These are phyloP conservation scores for Apiospora pterosperma DNA, from an alignment of 2,329 filamentous ascomycete genomes.

Conservation along the genomic window DNA sequence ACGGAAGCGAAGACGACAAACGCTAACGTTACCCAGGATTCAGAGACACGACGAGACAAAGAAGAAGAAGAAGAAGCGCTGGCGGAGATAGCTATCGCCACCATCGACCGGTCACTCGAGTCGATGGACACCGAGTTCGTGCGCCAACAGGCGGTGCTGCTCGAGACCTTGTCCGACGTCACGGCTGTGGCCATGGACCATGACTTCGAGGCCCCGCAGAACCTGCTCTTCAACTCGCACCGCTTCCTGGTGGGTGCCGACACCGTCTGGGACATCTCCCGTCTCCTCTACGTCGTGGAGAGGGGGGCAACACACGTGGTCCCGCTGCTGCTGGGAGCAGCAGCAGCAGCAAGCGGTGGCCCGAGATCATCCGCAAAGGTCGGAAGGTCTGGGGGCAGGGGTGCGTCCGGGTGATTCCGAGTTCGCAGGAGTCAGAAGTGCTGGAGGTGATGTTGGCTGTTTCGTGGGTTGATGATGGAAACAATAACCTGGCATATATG, in stretches of 20 bases:
- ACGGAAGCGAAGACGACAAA: too few species aligned
- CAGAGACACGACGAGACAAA: not conserved
- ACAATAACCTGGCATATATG: too few species aligned
- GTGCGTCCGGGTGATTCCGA: not conserved
- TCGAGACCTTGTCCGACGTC: slow-evolving; percentile 4
- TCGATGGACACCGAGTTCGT: not conserved
- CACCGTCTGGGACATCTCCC: not conserved
- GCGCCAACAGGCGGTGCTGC: not conserved
- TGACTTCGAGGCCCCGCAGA: not conserved
- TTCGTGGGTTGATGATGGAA: not conserved
- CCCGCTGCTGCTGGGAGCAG: not conserved
- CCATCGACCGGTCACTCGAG: not conserved
- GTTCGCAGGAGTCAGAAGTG: not conserved
- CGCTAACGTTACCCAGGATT: too few species aligned
- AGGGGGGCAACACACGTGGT: not conserved
- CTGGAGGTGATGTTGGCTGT: not conserved
- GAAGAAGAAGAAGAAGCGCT: not conserved
- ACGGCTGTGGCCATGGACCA: slow-evolving; percentile 26
- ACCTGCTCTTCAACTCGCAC: not conserved
- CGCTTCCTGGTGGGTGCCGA: not conserved
- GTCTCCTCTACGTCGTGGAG: not conserved
- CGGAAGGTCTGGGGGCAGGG: not conserved
- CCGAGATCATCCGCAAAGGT: not conserved
- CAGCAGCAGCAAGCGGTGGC: not conserved
- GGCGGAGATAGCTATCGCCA: not conserved